A percentile compares a stretch with the other conserved stretches of the same genome.
These are phyloP conservation scores for Metarhizium rileyi DNA, from an alignment of 2,329 filamentous ascomycete species.

Conservation along the genomic window DNA sequence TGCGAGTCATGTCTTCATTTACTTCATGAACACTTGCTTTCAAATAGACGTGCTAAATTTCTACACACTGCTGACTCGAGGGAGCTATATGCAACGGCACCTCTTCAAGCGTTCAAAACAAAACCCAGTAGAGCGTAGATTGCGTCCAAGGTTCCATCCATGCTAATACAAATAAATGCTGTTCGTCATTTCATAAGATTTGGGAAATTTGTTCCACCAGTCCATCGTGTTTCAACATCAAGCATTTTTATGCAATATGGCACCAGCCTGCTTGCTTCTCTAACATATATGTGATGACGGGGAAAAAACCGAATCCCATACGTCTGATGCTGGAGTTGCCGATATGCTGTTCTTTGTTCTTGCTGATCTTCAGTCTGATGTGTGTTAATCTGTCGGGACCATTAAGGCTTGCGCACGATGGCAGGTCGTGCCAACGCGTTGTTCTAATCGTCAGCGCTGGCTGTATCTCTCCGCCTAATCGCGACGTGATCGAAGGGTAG, in stretches of 20 bases:
- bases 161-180: neutral
- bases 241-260: neutral
- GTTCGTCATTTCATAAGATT: neutral
- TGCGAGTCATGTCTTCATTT: no score
- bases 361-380: slow-evolving; percentile 1
- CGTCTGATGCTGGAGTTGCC: neutral
- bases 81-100: neutral
- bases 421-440: slow-evolving; percentile 9
- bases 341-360: slow-evolving; percentile 1
- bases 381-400: slow-evolving; percentile 12
- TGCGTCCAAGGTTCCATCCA: neutral
- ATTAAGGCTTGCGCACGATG: slow-evolving; percentile 8
- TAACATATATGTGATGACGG: neutral
- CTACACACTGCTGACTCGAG: neutral
- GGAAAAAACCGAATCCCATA: neutral
- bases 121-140: neutral
- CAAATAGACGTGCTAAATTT: neutral
- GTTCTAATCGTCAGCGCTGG: slow-evolving; percentile 11
- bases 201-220: neutral
- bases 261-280: slow-evolving; percentile 1
- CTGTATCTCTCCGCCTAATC: slow-evolving; percentile 10
- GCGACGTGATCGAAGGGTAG: slow-evolving; percentile 12
- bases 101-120: neutral
- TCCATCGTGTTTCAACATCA: neutral
- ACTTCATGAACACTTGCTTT: no score